These are phyloP conservation scores for Leucoagaricus sp. DNA, from an alignment of 1,284 basidiomycete species.

Conservation along the genomic window DNA sequence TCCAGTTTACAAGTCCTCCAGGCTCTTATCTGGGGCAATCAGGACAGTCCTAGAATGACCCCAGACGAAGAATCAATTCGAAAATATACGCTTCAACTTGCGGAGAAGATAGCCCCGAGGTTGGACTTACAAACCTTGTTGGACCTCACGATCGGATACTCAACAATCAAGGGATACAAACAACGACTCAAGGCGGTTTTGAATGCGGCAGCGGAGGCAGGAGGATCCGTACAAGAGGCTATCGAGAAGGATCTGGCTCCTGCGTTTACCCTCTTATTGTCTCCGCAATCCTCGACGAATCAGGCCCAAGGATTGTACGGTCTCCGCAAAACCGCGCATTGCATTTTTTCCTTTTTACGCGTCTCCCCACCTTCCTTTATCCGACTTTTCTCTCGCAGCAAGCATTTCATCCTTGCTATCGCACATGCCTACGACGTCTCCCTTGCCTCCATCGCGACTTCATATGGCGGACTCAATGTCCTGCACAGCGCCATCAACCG, in stretches of 20 bases:
- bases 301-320: conserved; percentile 55
- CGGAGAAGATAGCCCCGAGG: conserved; percentile 49
- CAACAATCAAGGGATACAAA: conserved; percentile 42
- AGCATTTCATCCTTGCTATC: conserved; percentile 55
- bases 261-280: conserved; percentile 53
- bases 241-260: conserved; percentile 51
- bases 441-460: conserved; percentile 51
- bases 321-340: conserved; percentile 61
- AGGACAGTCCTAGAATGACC: conserved; percentile 21
- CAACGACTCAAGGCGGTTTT: conserved; percentile 43
- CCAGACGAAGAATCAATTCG: conserved; percentile 47
- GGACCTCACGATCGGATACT: conserved; percentile 63
- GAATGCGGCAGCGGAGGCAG: conserved; percentile 9
- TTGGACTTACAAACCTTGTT: conserved; percentile 56
- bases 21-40: conserved; percentile 54
- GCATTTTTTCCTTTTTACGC: conserved; percentile 56
- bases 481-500: conserved; percentile 28
- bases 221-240: conserved; percentile 28
- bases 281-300: conserved; percentile 31
- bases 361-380: conserved; percentile 48
- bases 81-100: conserved; percentile 55
- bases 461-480: conserved; percentile 58
- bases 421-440: conserved; percentile 60
- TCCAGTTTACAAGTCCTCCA: conserved; percentile 52
- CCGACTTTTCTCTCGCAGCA: conserved; percentile 51